These are phyloP conservation scores for Xylaria multiplex DNA, from an alignment of 2,329 filamentous ascomycete genomes.

Conservation along the genomic window DNA sequence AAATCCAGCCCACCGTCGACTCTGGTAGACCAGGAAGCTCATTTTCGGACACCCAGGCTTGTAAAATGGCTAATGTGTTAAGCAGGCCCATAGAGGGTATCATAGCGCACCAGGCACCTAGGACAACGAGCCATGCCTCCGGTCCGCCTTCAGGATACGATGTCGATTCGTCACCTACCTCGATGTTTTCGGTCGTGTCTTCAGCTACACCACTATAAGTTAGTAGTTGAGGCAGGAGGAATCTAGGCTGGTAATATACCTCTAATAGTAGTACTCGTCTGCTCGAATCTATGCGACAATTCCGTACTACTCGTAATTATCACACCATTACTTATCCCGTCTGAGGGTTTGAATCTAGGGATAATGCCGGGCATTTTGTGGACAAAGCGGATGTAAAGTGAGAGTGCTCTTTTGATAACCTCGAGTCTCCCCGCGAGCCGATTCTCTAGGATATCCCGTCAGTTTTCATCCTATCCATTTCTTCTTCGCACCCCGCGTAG, in stretches of 20 bases:
- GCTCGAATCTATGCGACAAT: not conserved
- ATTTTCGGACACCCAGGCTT: conserved; percentile 33
- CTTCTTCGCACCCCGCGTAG: not conserved
- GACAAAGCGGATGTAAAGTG: not conserved
- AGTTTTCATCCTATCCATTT: not conserved
- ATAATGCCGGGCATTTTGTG: not conserved
- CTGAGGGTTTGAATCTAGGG: not conserved
- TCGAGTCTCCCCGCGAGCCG: not conserved
- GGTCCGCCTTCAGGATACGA: conserved; percentile 31
- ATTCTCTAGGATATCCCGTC: not conserved
- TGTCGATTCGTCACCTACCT: conserved; percentile 21
- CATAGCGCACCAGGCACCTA: conserved; percentile 35
- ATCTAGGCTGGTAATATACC: not conserved
- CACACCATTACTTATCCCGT: not conserved
- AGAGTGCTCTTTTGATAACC: not conserved
- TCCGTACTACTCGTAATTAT: not conserved
- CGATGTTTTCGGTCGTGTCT: not conserved
- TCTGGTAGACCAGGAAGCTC: conserved; percentile 25
- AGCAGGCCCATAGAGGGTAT: conserved; percentile 32
- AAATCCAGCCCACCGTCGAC: conserved; percentile 30
- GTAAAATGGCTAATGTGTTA: conserved; percentile 33
- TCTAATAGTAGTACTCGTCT: not conserved
- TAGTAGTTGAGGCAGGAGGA: not conserved
- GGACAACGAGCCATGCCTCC: conserved; percentile 34
- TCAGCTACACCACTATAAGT: not conserved